These are phyloP conservation scores for Zymoseptoria tritici DNA, from an alignment of 2,329 filamentous ascomycete genomes.

Conservation along the genomic window DNA sequence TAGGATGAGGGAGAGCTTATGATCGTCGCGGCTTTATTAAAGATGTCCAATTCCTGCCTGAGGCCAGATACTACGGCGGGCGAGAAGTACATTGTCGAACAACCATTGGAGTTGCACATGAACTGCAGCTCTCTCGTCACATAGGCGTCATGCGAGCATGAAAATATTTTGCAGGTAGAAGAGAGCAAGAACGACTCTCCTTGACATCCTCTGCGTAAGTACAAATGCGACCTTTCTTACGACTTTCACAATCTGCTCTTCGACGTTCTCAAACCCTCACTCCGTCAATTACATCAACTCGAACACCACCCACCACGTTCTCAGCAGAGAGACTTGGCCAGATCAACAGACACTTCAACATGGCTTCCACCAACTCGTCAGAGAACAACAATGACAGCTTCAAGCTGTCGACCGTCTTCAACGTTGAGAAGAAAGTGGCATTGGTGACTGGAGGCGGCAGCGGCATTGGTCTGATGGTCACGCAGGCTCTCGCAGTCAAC, in stretches of 20 bases:
- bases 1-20: background rate
- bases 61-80: background rate
- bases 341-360: slow-evolving; percentile 5
- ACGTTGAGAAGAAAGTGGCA: slow-evolving; percentile 19
- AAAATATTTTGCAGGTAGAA: background rate
- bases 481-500: slow-evolving; percentile 34
- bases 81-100: background rate
- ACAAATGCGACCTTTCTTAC: background rate
- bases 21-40: background rate
- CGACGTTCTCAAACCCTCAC: background rate
- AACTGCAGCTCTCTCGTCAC: background rate
- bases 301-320: background rate
- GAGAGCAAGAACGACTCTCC: background rate
- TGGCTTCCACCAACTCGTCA: slow-evolving; percentile 13
- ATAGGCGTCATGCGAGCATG: background rate
- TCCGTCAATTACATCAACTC: background rate
- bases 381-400: slow-evolving; percentile 31
- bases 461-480: slow-evolving; percentile 43
- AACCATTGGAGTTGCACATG: background rate
- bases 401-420: slow-evolving; percentile 29
- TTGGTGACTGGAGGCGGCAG: slow-evolving; percentile 32
- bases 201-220: background rate
- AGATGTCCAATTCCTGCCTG: background rate
- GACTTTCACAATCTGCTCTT: background rate
- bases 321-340: background rate